phyloP scores from a whole-genome alignment of 148 eudicot species.

The Rhododendron ovatum region DNA sequence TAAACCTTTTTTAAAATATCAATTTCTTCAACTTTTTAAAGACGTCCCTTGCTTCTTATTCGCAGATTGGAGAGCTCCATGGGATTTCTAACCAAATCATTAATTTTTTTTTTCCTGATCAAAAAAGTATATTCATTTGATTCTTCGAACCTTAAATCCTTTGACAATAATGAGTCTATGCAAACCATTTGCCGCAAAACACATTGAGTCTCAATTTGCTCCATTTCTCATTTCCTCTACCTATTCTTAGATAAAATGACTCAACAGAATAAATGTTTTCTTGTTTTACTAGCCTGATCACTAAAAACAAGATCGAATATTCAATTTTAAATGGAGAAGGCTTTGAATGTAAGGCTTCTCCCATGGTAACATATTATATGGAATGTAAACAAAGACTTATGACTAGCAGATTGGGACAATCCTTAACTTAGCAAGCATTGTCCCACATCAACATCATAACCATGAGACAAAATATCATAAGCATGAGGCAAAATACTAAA shows the following conservation, averaged over 20 bases:
- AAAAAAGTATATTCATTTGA: neutral
- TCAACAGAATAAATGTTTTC: neutral
- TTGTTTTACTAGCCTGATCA: neutral
- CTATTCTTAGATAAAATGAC: neutral
- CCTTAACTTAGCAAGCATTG: neutral
- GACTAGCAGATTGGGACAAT: neutral
- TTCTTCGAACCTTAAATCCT: neutral
- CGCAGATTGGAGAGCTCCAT: neutral
- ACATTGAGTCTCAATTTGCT: neutral
- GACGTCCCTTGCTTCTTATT: neutral
- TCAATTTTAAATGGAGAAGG: constrained; percentile 1
- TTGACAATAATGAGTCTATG: neutral
- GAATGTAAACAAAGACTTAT: neutral
- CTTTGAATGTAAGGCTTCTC: neutral
- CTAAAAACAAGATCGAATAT: neutral
- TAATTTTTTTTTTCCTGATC: neutral
- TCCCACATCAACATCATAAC: neutral
- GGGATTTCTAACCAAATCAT: neutral
- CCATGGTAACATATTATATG: neutral
- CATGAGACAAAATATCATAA: neutral
- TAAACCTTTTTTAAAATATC: neutral
- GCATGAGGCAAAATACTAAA: neutral
- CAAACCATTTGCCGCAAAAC: neutral
- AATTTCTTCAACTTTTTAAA: neutral
- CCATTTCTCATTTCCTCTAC: neutral